These are phyloP conservation scores for Dalechampia spathulata DNA, from an alignment of 441 rosid genomes.

Conservation along the genomic window DNA sequence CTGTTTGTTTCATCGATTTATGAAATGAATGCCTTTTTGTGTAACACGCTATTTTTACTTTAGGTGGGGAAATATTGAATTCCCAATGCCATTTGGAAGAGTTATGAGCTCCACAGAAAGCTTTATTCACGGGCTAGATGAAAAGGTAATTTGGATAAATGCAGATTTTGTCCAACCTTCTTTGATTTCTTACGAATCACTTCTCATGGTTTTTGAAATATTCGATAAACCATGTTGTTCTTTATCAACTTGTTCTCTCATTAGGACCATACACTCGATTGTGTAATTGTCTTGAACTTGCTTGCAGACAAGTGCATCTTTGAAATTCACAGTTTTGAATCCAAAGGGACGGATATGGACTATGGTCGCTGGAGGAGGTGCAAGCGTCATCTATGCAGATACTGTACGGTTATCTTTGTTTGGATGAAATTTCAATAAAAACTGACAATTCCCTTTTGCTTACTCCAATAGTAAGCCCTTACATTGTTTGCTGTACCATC, in stretches of 20 bases:
- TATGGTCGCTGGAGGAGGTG: conserved; percentile 98
- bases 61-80: conserved; percentile 88
- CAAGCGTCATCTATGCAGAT: conserved; percentile 94
- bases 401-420: conserved; percentile 39
- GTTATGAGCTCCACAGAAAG: conserved; percentile 77
- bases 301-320: conserved; percentile 88
- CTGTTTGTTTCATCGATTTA: neutral
- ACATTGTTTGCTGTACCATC: conserved; percentile 9
- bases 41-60: conserved; percentile 8
- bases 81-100: conserved; percentile 94
- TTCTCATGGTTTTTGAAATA: neutral
- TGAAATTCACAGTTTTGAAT: conserved; percentile 90
- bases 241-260: neutral
- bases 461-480: neutral
- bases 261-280: neutral
- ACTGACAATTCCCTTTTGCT: neutral
- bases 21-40: too few relatives aligned
- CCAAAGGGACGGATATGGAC: conserved; percentile 98
- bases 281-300: conserved; percentile 1
- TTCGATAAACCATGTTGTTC: neutral
- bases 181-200: neutral
- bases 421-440: neutral
- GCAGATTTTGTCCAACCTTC: neutral
- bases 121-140: conserved; percentile 85
- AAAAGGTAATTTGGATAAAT: conserved; percentile 44